phyloP scores from a whole-genome alignment of 2,329 filamentous ascomycete genomes.

The Didymella pinodella region DNA sequence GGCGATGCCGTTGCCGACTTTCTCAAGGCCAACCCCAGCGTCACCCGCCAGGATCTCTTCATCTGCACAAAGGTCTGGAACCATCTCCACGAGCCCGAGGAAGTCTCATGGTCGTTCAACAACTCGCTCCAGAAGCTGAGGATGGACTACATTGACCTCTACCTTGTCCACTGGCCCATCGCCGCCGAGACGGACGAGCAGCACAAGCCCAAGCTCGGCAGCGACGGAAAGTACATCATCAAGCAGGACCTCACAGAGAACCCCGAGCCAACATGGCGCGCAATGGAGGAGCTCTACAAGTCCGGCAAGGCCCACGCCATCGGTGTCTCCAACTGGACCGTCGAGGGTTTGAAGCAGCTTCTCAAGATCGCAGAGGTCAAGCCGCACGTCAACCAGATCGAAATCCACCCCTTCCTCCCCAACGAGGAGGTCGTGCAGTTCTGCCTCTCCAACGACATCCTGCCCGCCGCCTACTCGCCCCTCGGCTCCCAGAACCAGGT shows the following conservation, averaged over 20 bases:
- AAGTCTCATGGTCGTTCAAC: conserved; percentile 66
- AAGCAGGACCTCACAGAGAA: conserved; percentile 72
- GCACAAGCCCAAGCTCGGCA: conserved; percentile 64
- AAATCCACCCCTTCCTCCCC: conserved; percentile 77
- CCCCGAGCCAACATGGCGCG: conserved; percentile 71
- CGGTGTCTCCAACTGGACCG: conserved; percentile 77
- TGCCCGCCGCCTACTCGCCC: conserved; percentile 71
- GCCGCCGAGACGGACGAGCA: conserved; percentile 61
- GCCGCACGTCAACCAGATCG: conserved; percentile 77
- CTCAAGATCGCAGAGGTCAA: conserved; percentile 69
- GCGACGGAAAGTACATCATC: conserved; percentile 66
- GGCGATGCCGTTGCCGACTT: conserved; percentile 70
- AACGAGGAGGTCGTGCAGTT: conserved; percentile 67
- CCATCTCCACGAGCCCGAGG: conserved; percentile 63
- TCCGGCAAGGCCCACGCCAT: conserved; percentile 71
- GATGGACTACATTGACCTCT: conserved; percentile 71
- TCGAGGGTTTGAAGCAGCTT: conserved; percentile 72
- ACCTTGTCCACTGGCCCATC: conserved; percentile 71
- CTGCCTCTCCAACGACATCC: conserved; percentile 66
- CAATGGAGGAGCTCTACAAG: conserved; percentile 68
- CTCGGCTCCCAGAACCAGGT: conserved; percentile 75
- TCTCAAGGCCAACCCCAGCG: conserved; percentile 60
- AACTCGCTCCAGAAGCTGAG: conserved; percentile 70
- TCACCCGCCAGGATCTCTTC: conserved; percentile 69
- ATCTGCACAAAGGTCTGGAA: conserved; percentile 77